Evolutionary conservation across 2,329 filamentous ascomycete genomes (phyloP), one percentile per base, ranked within the genome.

Genomic region (Penicillium sp.): DNA sequence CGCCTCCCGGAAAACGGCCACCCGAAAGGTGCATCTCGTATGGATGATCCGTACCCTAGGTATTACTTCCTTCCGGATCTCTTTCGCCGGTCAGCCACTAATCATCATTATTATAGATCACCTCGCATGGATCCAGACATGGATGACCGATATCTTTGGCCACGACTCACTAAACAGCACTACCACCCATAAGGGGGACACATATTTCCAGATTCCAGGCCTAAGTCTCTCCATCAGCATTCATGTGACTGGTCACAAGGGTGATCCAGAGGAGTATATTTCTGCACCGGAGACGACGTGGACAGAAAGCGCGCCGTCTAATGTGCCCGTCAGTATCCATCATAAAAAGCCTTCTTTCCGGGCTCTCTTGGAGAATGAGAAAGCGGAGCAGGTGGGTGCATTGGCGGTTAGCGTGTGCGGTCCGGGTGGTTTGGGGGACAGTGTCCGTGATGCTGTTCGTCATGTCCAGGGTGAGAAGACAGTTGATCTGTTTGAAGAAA

Each of bases 401-500:
- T 67, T 76, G 66, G 73, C 73, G 4, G 74, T 77, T 7, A 76
- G 71, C 63, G 73, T 77, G 2, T 77, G 75, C 37, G 75, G 74
- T 6, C 75, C 75, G 17, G 74, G 75, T 14, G 64, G 67, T 1
- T 62, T 77, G 55, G 74, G 74, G 7, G 75, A 77, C 55, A 74
- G 71, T 58, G 73, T 77, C n/a, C 62, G 75, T 5, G 60, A 68
- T 54, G 69, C 72, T 3, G 74, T 76, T 15, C 61, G 72, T 8
- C 54, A 64, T 57, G 62, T 65, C 6, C 70, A 75, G 49, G 67
- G 69, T 2, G 65, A 68, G 41, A 69, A 68, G 54, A 69, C 67
- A 7, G 68, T 77, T 14, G 73, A 76, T 66, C 58, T 76, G 5
- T 73, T 73, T 35, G 74, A 76, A 50, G 74, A 76, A 62, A 61